Conservation (phyloP, 768 basidiomycete genomes). For the Boletus tomentosulus region DNA sequence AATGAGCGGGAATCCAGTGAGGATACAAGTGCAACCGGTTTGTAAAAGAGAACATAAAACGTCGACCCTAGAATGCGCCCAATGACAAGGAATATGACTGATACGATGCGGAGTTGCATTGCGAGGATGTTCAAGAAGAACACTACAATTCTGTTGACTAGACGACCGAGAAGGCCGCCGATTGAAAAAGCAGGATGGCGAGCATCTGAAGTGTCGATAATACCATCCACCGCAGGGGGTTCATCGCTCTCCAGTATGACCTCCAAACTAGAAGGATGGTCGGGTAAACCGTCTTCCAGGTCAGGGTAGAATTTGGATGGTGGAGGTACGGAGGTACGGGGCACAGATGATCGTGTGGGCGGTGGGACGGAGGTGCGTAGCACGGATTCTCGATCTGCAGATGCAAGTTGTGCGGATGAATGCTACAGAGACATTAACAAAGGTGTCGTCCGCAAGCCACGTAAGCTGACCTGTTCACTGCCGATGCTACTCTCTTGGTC, state of each 20-base stretch:
- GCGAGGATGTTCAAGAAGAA: conserved; percentile 29
- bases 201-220: conserved; percentile 21
- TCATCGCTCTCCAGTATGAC: conserved; percentile 69
- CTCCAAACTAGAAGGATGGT: conserved; percentile 51
- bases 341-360: conserved; percentile 32
- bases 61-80: conserved; percentile 49
- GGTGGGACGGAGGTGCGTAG: conserved; percentile 37
- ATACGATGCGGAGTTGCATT: conserved; percentile 26
- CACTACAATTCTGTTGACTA: conserved; percentile 35
- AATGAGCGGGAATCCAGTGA: conserved; percentile 32
- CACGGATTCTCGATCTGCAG: conserved; percentile 34
- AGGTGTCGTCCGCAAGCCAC: conserved; percentile 17
- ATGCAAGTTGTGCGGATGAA: conserved; percentile 27
- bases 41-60: conserved; percentile 44
- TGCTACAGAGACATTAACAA: conserved; percentile 16
- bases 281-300: conserved; percentile 25
- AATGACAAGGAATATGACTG: conserved; percentile 37
- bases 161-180: conserved; percentile 42
- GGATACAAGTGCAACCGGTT: conserved; percentile 42
- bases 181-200: conserved; percentile 36
- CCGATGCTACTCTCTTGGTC: conserved; percentile 38
- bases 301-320: conserved; percentile 20
- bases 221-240: conserved; percentile 29
- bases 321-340: conserved; percentile 42
- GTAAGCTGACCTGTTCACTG: conserved; percentile 40